Percentiles rank a stretch among this genome's conserved stretches.
Evolutionary conservation across 495 filamentous ascomycete species (phyloP).

Genomic region (Tetracladium setigerum): DNA sequence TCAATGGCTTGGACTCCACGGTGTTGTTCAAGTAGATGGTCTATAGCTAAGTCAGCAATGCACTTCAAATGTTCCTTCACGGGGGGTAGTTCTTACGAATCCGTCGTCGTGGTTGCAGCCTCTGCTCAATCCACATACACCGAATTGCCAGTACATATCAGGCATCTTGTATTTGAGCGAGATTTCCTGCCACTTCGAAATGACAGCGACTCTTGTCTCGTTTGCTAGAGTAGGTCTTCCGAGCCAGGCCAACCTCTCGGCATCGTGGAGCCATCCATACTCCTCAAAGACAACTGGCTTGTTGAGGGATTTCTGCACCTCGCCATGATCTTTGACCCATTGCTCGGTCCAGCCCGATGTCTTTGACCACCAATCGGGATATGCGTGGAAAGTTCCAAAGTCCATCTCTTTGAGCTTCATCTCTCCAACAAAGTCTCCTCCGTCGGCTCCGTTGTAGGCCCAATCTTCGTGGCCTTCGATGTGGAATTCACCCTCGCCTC

Average conservation of each 20-base stretch:
- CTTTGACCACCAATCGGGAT: constrained; percentile 45
- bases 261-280: constrained; percentile 41
- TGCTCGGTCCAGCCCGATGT: constrained; percentile 36
- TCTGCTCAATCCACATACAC: constrained; percentile 41
- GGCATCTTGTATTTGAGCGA: constrained; percentile 43
- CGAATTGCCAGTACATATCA: constrained; percentile 63
- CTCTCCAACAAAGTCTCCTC: constrained; percentile 56
- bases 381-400: constrained; percentile 61
- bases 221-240: constrained; percentile 30
- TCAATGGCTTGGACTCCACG: constrained; percentile 15
- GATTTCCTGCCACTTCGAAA: constrained; percentile 53
- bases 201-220: constrained; percentile 33
- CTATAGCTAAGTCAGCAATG: too few relatives aligned
- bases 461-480: constrained; percentile 40
- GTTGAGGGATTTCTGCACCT: constrained; percentile 41
- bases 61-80: too few relatives aligned
- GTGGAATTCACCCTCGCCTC: constrained; percentile 44
- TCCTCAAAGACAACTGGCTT: constrained; percentile 68
- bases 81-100: too few relatives aligned
- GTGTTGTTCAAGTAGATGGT: constrained; percentile 33
- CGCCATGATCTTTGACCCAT: constrained; percentile 57
- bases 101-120: constrained; percentile 54
- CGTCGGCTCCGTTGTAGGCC: constrained; percentile 51
- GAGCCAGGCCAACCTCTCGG: constrained; percentile 30
- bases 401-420: constrained; percentile 50